phyloP scores from a whole-genome alignment of 1,284 basidiomycete genomes.

The Meira miltonrushii region DNA sequence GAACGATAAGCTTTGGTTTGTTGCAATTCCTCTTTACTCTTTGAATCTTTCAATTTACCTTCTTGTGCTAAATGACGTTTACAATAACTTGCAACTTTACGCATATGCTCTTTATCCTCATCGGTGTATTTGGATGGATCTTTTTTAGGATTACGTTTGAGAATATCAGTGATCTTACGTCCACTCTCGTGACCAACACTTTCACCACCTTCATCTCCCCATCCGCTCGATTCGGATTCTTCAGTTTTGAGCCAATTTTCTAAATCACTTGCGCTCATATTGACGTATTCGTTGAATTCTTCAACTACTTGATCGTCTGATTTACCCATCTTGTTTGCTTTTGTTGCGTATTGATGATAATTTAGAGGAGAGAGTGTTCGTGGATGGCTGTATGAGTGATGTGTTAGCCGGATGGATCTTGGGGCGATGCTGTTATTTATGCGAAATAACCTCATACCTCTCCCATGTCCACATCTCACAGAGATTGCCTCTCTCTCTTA shows the following conservation, averaged over 20 bases:
- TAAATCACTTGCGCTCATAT: slow-evolving; percentile 48
- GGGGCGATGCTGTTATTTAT: too few species aligned
- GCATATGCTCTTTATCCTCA: slow-evolving; percentile 50
- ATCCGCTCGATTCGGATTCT: slow-evolving; percentile 17
- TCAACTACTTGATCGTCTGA: slow-evolving; percentile 29
- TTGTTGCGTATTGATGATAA: too few species aligned
- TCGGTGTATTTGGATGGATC: slow-evolving; percentile 43
- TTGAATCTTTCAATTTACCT: slow-evolving; percentile 24
- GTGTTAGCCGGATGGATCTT: too few species aligned
- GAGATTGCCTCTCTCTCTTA: too few species aligned
- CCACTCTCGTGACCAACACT: slow-evolving; percentile 32
- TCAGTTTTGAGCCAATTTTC: slow-evolving; percentile 17
- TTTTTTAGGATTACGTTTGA: slow-evolving; percentile 48
- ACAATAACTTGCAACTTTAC: slow-evolving; percentile 50
- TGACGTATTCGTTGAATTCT: slow-evolving; percentile 49
- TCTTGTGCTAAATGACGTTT: slow-evolving; percentile 49
- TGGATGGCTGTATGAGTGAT: too few species aligned
- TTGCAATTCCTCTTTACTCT: slow-evolving; percentile 32
- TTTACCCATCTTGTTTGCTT: slow-evolving; percentile 26
- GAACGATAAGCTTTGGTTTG: slow-evolving; percentile 39
- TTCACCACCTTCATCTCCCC: slow-evolving; percentile 16
- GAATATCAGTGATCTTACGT: slow-evolving; percentile 45
- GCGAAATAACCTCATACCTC: too few species aligned
- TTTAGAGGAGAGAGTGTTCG: too few species aligned
- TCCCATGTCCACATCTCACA: too few species aligned